These are phyloP conservation scores for Phialocephala sp. DNA, from an alignment of 2,329 filamentous ascomycete genomes.

Conservation along the genomic window DNA sequence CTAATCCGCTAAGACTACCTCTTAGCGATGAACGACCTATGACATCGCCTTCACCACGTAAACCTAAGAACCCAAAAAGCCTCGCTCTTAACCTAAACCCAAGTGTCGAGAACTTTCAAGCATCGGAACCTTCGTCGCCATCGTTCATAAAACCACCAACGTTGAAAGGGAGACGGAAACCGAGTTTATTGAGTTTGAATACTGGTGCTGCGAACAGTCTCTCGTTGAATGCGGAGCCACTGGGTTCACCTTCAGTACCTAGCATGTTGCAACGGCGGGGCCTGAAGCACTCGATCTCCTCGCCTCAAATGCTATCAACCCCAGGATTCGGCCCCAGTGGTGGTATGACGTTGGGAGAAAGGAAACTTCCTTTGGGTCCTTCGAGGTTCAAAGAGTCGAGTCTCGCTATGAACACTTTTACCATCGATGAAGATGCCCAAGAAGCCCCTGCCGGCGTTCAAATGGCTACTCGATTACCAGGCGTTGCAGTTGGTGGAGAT, in stretches of 20 bases:
- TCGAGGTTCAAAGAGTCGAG: slow-evolving; percentile 42
- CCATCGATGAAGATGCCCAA: slow-evolving; percentile 45
- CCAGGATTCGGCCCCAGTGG: slow-evolving; percentile 65
- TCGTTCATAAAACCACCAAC: slow-evolving; percentile 80
- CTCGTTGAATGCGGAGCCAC: slow-evolving; percentile 55
- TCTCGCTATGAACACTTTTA: slow-evolving; percentile 37
- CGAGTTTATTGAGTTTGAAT: slow-evolving; percentile 78
- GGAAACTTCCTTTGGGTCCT: slow-evolving; percentile 33
- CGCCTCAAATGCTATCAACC: slow-evolving; percentile 68
- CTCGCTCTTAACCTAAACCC: slow-evolving; percentile 75
- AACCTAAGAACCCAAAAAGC: slow-evolving; percentile 83
- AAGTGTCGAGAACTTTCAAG: slow-evolving; percentile 51
- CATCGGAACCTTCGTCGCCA: slow-evolving; percentile 65
- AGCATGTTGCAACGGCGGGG: slow-evolving; percentile 67
- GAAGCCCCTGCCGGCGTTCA: slow-evolving; percentile 63
- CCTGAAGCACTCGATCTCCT: slow-evolving; percentile 71
- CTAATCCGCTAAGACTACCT: slow-evolving; percentile 50
- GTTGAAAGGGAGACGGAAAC: slow-evolving; percentile 70
- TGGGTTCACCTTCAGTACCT: slow-evolving; percentile 59
- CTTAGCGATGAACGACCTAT: slow-evolving; percentile 57
- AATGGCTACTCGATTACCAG: slow-evolving; percentile 58
- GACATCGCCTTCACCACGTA: slow-evolving; percentile 72
- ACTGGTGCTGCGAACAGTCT: slow-evolving; percentile 64
- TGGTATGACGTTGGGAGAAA: slow-evolving; percentile 66
- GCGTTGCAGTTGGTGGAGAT: slow-evolving; percentile 61